Conservation (phyloP, 495 filamentous ascomycete genomes). For the Hyaloscypha variabilis region DNA sequence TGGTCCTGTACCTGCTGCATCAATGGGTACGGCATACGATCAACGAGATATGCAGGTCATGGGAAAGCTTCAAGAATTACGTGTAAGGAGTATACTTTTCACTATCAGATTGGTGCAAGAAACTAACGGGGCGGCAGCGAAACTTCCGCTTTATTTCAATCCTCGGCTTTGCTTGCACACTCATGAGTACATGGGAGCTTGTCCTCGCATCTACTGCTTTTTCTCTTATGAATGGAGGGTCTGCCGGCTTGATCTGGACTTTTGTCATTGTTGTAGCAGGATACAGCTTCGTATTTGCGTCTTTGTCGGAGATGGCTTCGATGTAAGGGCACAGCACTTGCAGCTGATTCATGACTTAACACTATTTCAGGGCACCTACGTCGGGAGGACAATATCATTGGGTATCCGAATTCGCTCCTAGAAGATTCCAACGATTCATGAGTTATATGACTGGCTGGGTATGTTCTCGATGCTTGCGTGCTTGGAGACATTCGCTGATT, state of each 20-base stretch:
- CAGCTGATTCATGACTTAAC: background rate
- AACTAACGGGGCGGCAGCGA: constrained; percentile 21
- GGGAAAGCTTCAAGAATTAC: constrained; percentile 8
- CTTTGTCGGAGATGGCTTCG: constrained; percentile 42
- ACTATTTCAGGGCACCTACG: background rate
- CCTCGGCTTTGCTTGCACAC: constrained; percentile 46
- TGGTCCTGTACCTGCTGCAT: background rate
- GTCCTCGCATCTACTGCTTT: constrained; percentile 21
- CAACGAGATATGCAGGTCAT: constrained; percentile 6
- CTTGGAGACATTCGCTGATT: constrained; percentile 15
- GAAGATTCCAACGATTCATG: constrained; percentile 12
- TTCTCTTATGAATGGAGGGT: constrained; percentile 33
- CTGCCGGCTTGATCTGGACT: constrained; percentile 51
- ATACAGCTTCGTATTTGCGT: constrained; percentile 42
- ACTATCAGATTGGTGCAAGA: background rate
- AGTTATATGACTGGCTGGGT: constrained; percentile 11
- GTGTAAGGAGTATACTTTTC: constrained; percentile 3
- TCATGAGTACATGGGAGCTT: constrained; percentile 48
- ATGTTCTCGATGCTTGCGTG: constrained; percentile 1
- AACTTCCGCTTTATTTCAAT: constrained; percentile 51
- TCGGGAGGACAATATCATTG: constrained; percentile 11
- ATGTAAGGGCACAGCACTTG: background rate
- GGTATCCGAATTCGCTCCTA: constrained; percentile 11
- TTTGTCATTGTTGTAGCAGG: constrained; percentile 52
- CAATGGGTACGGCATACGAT: constrained; percentile 8